A percentile compares a stretch with the other conserved stretches of the same genome.
Evolutionary conservation across 768 basidiomycete genomes (phyloP).

Genomic region (Suillus americanus): DNA sequence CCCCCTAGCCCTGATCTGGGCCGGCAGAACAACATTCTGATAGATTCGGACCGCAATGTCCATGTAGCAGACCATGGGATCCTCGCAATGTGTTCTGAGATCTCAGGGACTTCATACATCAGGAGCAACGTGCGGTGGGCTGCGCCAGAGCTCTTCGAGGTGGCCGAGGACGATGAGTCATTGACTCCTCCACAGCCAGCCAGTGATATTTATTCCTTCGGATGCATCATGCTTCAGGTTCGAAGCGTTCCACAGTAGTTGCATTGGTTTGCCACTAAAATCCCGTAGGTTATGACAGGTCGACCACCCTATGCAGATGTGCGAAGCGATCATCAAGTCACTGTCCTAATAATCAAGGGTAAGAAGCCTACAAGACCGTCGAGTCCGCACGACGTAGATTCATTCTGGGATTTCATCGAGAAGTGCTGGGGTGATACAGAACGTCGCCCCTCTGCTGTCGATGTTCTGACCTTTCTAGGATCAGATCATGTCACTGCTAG

Average conservation of each 20-base stretch:
- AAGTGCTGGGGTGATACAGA: slow-evolving; percentile 20
- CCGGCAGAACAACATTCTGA: slow-evolving; percentile 35
- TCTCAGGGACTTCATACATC: slow-evolving; percentile 16
- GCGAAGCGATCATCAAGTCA: slow-evolving; percentile 21
- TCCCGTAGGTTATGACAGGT: slow-evolving; percentile 20
- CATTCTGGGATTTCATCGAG: slow-evolving; percentile 23
- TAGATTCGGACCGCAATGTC: slow-evolving; percentile 30
- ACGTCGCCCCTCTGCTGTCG: slow-evolving; percentile 17
- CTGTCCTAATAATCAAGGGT: slow-evolving; percentile 20
- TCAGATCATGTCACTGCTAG: not conserved
- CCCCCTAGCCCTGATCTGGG: not conserved
- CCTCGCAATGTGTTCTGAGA: slow-evolving; percentile 28
- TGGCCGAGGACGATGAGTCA: slow-evolving; percentile 14
- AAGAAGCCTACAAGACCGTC: slow-evolving; percentile 10
- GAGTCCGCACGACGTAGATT: slow-evolving; percentile 20
- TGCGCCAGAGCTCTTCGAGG: slow-evolving; percentile 38
- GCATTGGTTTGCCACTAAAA: not conserved
- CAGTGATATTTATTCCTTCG: slow-evolving; percentile 30
- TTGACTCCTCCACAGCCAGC: not conserved
- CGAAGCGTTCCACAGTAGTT: not conserved
- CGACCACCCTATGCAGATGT: slow-evolving; percentile 24
- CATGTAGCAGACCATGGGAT: slow-evolving; percentile 39
- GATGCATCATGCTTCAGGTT: slow-evolving; percentile 30
- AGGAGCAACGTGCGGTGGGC: slow-evolving; percentile 39
- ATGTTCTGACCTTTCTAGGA: slow-evolving; percentile 14